Base-by-base conservation (phyloP, 495 filamentous ascomycete species). In the Cudoniella acicularis region DNA sequence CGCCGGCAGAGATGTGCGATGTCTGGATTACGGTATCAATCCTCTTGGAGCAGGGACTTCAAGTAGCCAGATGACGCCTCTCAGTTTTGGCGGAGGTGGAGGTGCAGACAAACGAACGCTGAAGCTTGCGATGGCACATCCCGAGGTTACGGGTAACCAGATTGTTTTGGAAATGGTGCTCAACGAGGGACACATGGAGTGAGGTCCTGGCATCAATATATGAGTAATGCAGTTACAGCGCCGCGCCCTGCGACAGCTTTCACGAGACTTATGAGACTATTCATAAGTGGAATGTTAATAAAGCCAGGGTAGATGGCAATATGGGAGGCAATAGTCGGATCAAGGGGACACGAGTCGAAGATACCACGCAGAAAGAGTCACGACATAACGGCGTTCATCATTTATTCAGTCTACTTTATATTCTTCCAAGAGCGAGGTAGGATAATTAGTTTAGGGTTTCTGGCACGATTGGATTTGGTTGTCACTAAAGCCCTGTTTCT, bases 111-210 rank as follows among this genome's bases (percentile, higher is more conserved):
- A 67, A 63, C 73, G 85, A 57, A 96, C 86, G 1, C 85, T 98
- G 54, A 98, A 98, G 80, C 83, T 98, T 42, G 89, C 87, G 61
- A 93, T 98, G 90, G 90, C 91, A 65, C 93, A 98, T 73, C 94
- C 94, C 1, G 89, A 95, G 72, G 75, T 87, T 57, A 79, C 89
- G 49, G 81, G 87, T 21, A 85, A 81, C 59, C 91, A 96, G 75
- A 83, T 98, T 61, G 86, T 98, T 54, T 72, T 98, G 61, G 95
- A 98, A 72, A 79, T 98, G 81, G 71, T 96, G 65, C 79, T 97
- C 61, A 98, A 98, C 71, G 91, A 96, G 68, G 92, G 90, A n/a
- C 87, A 92, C 70, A 87, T 83, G 70, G 92, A 97, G 72, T 88
- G 80, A 70, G 48, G 11, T 50, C 20, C n/a, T 47, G n/a, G 8